A percentile compares a stretch with the other conserved stretches of the same genome.
phyloP scores from a whole-genome alignment of 140 eudicot species.

The Bidens hawaiensis region DNA sequence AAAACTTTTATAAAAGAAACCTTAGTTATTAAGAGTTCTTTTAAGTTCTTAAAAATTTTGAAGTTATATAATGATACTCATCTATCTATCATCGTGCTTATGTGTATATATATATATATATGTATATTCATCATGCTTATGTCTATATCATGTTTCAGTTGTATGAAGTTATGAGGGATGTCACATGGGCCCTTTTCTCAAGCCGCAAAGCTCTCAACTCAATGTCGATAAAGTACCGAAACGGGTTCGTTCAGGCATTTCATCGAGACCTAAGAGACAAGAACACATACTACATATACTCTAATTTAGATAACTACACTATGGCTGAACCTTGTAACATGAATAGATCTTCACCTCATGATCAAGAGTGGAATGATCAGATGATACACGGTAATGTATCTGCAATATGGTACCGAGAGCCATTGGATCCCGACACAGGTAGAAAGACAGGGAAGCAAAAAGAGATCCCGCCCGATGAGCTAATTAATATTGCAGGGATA shows the following conservation, averaged over 20 bases:
- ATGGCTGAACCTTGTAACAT: conserved; percentile 38
- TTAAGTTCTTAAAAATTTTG: too few species aligned
- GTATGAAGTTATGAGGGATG: conserved; percentile 76
- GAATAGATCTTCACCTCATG: conserved; percentile 48
- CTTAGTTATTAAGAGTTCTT: too few species aligned
- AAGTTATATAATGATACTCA: too few species aligned
- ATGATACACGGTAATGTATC: conserved; percentile 58
- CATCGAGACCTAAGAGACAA: conserved; percentile 77
- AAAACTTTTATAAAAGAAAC: too few species aligned
- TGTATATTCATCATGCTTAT: too few species aligned
- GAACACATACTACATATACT: conserved; percentile 81
- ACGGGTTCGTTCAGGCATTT: conserved; percentile 95
- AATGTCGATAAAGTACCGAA: conserved; percentile 75
- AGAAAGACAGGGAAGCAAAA: conserved; percentile 50
- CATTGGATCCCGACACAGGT: conserved; percentile 74
- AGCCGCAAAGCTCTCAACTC: conserved; percentile 85
- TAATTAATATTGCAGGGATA: conserved; percentile 82
- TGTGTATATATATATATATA: too few species aligned
- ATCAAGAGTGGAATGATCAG: conserved; percentile 82
- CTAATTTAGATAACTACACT: conserved; percentile 69
- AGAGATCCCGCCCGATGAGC: conserved; percentile 76
- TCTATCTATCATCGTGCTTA: too few species aligned
- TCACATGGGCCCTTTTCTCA: conserved; percentile 88
- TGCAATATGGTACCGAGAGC: conserved; percentile 87
- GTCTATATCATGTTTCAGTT: conserved; percentile 50